Evolutionary conservation across 2,329 filamentous ascomycete species (phyloP).

Genomic region (Chaetomium globosum): DNA sequence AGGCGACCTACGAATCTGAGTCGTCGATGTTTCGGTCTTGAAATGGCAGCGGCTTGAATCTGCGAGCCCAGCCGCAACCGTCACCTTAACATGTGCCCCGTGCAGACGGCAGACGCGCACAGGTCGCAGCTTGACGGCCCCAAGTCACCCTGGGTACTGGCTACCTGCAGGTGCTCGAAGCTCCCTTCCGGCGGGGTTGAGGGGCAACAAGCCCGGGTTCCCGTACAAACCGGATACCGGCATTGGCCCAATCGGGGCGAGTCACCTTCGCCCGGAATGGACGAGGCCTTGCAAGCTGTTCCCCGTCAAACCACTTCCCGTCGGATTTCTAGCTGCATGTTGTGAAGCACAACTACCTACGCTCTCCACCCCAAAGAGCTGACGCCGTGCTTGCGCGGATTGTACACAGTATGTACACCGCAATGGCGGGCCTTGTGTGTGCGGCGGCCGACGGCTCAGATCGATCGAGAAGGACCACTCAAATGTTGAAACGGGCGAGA

Average conservation of each 20-base stretch:
- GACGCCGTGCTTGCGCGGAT: conserved; percentile 8
- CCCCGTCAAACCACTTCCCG: background rate
- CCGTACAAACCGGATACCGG: conserved; percentile 21
- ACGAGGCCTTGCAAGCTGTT: background rate
- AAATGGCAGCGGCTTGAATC: background rate
- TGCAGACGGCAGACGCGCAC: conserved; percentile 15
- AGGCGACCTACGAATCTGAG: background rate
- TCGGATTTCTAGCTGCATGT: conserved; percentile 8
- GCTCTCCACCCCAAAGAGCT: background rate
- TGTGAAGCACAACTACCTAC: background rate
- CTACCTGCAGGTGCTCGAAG: conserved; percentile 15
- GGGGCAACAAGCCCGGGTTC: conserved; percentile 8
- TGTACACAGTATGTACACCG: background rate
- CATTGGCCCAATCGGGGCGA: conserved; percentile 3
- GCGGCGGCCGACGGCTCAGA: conserved; percentile 4
- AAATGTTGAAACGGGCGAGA: background rate
- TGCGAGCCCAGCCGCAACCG: background rate
- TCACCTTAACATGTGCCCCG: conserved; percentile 7
- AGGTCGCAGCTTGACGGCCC: conserved; percentile 25
- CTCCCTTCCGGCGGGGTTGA: conserved; percentile 6
- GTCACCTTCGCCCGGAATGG: background rate
- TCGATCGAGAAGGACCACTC: background rate
- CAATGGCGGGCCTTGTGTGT: background rate
- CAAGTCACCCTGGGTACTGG: conserved; percentile 28
- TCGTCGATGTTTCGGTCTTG: conserved; percentile 3